Evolutionary conservation across 2,329 filamentous ascomycete species (phyloP), one percentile per base, ranked within the genome.

Genomic region (Torrubiellomyces zombiae): DNA sequence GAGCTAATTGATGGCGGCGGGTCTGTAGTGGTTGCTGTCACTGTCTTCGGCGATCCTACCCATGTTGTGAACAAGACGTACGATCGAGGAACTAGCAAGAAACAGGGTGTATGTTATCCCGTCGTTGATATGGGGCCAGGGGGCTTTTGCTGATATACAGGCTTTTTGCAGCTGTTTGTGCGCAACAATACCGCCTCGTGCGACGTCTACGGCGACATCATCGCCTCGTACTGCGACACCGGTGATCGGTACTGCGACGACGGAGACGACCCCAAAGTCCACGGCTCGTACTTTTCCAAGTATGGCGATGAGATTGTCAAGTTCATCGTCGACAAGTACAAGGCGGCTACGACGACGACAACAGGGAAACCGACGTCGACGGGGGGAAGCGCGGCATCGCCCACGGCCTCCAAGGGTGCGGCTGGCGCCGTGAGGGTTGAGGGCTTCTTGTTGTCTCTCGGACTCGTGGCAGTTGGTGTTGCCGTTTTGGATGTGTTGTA

Each of bases 1-100:
- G 14, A 21, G 18, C 14, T 23, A 16, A 14, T 11, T 24, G 11
- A n/a, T 18, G 12, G 6, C 9, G 9, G n/a, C n/a, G n/a, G n/a
- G 6, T 10, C 13, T 9, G 20, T 25, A 57, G 53, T 58, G 19
- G 46, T 54, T 27, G 53, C 52, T 14, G 40, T 54, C 29, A 34
- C 51, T 21, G 32, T 54, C 25, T 53, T 55, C 25, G 54, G 54
- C 23, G 53, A 58, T 38, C 54, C 54, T 12, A 48, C 48, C 29
- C 48, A 53, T 38, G 37, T 45, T 31, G 38, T 39, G 38, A 45
- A 47, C 26, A 27, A 40, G 14, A 38, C 45, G 21, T 57, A 50
- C 40, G 40, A 47, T 36, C 35, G 29, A 15, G 53, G 53, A 29
- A 52, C 48, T 12, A 51, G 48, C 35, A 42, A 40, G 5, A 40